Percentiles rank a stretch among this genome's conserved stretches.
These are phyloP conservation scores for Paramecium pentaurelia DNA, from an alignment of 73 alveolate genomes.

Conservation along the genomic window DNA sequence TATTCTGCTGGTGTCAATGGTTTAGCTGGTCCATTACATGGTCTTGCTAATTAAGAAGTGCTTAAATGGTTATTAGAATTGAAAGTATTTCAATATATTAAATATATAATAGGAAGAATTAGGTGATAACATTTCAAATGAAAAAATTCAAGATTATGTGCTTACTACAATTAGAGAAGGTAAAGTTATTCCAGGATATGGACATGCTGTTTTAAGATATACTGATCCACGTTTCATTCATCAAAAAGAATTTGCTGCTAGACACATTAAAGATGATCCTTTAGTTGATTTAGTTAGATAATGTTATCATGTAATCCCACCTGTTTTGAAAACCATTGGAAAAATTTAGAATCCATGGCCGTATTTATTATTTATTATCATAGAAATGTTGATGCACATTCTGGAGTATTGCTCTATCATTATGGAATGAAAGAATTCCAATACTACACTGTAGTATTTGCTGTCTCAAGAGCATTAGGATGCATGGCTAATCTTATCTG, in stretches of 20 bases:
- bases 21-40: slow-evolving; percentile 97
- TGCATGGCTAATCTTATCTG: slow-evolving; percentile 75
- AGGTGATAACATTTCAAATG: slow-evolving; percentile 76
- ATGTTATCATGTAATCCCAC: slow-evolving; percentile 79
- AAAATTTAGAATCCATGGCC: slow-evolving; percentile 84
- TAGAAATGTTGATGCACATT: slow-evolving; percentile 79
- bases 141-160: slow-evolving; percentile 70
- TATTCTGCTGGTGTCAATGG: slow-evolving; percentile 90
- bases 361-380: neutral
- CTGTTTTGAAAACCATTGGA: slow-evolving; percentile 64
- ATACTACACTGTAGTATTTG: slow-evolving; percentile 80
- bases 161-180: slow-evolving; percentile 67
- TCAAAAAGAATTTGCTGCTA: slow-evolving; percentile 72
- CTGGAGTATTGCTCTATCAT: slow-evolving; percentile 80
- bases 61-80: slow-evolving; percentile 78
- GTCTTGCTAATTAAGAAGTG: slow-evolving; percentile 90
- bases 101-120: slow-evolving; percentile 41
- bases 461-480: slow-evolving; percentile 82
- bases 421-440: slow-evolving; percentile 73
- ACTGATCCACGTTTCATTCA: slow-evolving; percentile 81
- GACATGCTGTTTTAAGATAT: slow-evolving; percentile 86
- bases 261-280: slow-evolving; percentile 63
- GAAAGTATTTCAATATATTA: neutral
- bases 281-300: slow-evolving; percentile 67
- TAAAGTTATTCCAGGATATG: slow-evolving; percentile 85